Evolutionary conservation across 2,329 filamentous ascomycete genomes (phyloP).

Genomic region (Neofusicoccum cordaticola): DNA sequence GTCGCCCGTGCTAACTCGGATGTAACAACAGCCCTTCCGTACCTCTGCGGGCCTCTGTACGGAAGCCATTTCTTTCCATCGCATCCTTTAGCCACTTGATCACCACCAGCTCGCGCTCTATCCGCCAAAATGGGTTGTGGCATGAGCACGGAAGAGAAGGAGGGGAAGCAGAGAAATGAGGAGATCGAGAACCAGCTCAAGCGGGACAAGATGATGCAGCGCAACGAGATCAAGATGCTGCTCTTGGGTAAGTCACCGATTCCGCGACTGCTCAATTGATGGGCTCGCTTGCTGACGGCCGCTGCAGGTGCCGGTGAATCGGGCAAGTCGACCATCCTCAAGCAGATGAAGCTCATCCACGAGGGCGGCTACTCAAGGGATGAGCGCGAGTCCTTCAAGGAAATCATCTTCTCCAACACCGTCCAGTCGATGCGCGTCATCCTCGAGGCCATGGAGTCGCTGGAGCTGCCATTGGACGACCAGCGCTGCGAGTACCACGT

Average conservation of each 20-base stretch:
- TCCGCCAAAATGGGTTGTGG: constrained; percentile 89
- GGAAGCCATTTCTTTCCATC: constrained; percentile 14
- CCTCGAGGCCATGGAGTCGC: constrained; percentile 66
- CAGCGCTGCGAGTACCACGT: constrained; percentile 95
- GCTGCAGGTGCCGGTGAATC: constrained; percentile 88
- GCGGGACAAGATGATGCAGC: constrained; percentile 96
- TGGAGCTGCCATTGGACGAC: constrained; percentile 81
- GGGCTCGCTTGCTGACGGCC: constrained; percentile 21
- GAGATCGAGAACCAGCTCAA: constrained; percentile 99
- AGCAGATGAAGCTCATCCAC: constrained; percentile 99
- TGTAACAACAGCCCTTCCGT: constrained; percentile 12
- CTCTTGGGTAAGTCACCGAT: constrained; percentile 71
- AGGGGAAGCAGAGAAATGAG: constrained; percentile 99
- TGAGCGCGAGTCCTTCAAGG: constrained; percentile 67
- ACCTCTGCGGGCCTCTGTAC: constrained; percentile 15
- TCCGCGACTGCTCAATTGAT: constrained; percentile 15
- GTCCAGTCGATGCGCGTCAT: constrained; percentile 70
- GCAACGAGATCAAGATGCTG: constrained; percentile 99
- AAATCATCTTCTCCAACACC: constrained; percentile 71
- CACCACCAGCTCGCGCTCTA: neutral
- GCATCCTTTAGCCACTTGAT: neutral
- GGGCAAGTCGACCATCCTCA: constrained; percentile 89
- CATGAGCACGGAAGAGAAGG: constrained; percentile 99
- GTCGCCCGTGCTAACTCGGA: constrained; percentile 6
- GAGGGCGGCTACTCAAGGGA: constrained; percentile 98